Evolutionary conservation across 139 green algal genomes (phyloP).

Genomic region (Picochlorum sp.): DNA sequence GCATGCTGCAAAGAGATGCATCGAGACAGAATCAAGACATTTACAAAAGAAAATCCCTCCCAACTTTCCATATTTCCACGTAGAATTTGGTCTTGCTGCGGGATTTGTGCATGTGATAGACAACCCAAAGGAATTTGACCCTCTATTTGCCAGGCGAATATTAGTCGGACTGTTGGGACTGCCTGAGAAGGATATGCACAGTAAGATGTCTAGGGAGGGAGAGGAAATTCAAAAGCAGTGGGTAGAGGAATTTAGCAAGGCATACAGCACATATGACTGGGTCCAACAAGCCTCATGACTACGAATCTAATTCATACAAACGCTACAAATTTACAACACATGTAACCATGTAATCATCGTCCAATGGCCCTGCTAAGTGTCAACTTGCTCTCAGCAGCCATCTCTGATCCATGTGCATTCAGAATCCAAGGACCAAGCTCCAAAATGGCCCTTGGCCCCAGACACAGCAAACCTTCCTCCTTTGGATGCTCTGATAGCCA

Average conservation of each 20-base stretch:
- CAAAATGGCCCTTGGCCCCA: conserved; percentile 7
- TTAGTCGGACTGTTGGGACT: conserved; percentile 75
- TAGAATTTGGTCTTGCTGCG: conserved; percentile 62
- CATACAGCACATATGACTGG: conserved; percentile 81
- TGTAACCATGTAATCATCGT: neutral
- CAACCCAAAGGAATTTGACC: conserved; percentile 76
- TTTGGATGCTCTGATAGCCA: conserved; percentile 6
- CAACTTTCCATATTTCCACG: conserved; percentile 93
- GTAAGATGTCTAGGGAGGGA: conserved; percentile 25
- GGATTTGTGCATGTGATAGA: conserved; percentile 94
- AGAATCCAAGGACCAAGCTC: conserved; percentile 3
- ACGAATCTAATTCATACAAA: neutral
- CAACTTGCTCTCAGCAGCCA: neutral
- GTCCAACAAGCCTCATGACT: conserved; percentile 37
- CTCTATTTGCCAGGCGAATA: conserved; percentile 59
- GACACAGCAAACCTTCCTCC: neutral
- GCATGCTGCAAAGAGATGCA: conserved; percentile 83
- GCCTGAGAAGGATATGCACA: conserved; percentile 65
- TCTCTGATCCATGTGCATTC: neutral
- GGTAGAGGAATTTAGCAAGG: conserved; percentile 61
- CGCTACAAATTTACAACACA: neutral
- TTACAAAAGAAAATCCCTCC: conserved; percentile 80
- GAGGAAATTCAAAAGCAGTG: conserved; percentile 41
- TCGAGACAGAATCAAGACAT: conserved; percentile 78
- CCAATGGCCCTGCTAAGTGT: neutral